These are phyloP conservation scores for Zygoascus meyerae DNA, from an alignment of 1,139 yeast species.

Conservation along the genomic window DNA sequence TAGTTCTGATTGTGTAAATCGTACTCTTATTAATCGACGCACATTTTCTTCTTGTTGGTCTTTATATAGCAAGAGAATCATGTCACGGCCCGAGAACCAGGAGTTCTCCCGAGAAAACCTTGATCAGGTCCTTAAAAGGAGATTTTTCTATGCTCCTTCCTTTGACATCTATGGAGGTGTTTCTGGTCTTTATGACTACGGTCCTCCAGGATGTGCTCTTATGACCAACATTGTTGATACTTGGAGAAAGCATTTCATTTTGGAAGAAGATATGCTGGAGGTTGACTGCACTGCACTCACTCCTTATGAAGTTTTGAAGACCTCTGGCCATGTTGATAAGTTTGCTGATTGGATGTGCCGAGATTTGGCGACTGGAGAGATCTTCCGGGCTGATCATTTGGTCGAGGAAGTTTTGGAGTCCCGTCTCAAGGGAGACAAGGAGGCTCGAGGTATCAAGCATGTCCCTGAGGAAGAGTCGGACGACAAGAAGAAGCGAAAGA, in stretches of 20 bases:
- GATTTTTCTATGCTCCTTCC: constrained; percentile 96
- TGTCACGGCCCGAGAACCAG: constrained; percentile 14
- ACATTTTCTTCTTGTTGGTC: neutral
- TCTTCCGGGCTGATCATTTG: constrained; percentile 96
- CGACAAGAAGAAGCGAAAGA: constrained; percentile 64
- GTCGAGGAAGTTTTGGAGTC: constrained; percentile 97
- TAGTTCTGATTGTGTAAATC: no score
- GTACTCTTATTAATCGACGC: neutral
- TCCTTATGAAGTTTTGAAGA: constrained; percentile 94
- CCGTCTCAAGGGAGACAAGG: constrained; percentile 91
- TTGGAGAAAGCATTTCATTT: constrained; percentile 96
- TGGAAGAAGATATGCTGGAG: constrained; percentile 98
- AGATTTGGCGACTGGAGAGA: constrained; percentile 93
- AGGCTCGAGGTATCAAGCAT: constrained; percentile 73
- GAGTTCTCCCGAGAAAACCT: constrained; percentile 73
- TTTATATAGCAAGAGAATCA: neutral
- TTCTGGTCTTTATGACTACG: constrained; percentile 95
- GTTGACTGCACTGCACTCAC: constrained; percentile 98
- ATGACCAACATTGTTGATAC: constrained; percentile 91
- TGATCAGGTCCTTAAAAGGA: constrained; percentile 86
- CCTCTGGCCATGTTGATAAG: constrained; percentile 98
- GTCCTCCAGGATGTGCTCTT: constrained; percentile 99
- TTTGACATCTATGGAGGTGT: constrained; percentile 98
- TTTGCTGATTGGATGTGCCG: constrained; percentile 99
- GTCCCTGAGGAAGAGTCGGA: constrained; percentile 56